A percentile compares a stretch with the other conserved stretches of the same genome.
Conservation (phyloP, 257 asterid genomes). For the Plantago elongata region DNA sequence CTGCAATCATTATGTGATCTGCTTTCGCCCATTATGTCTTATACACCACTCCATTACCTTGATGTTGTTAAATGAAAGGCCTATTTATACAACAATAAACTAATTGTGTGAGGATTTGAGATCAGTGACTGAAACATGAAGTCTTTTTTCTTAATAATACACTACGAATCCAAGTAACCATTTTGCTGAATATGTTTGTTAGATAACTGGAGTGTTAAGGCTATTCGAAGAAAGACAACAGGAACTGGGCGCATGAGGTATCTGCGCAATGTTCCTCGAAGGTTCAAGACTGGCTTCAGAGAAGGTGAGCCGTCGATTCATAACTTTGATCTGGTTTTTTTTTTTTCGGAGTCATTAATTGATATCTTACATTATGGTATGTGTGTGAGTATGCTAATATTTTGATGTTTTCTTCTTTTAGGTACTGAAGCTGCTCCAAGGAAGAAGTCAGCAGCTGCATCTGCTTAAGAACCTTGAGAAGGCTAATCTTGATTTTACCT, state of each 20-base stretch:
- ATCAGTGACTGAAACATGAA: too few relatives aligned
- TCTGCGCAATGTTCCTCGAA: constrained; percentile 61
- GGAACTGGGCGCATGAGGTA: constrained; percentile 90
- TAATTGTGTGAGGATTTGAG: too few relatives aligned
- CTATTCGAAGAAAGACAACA: constrained; percentile 58
- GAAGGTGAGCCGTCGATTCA: constrained; percentile 35
- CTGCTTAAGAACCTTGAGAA: constrained; percentile 38
- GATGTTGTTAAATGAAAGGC: too few relatives aligned
- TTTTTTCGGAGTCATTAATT: not conserved
- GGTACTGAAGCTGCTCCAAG: constrained; percentile 95
- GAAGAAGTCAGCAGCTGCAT: constrained; percentile 67
- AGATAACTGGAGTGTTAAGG: constrained; percentile 8
- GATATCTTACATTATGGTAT: not conserved
- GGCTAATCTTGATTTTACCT: constrained; percentile 23
- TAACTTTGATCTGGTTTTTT: not conserved
- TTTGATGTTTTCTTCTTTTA: constrained; percentile 20
- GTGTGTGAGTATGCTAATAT: not conserved
- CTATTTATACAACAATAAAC: too few relatives aligned
- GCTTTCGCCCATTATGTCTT: too few relatives aligned
- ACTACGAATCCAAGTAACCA: too few relatives aligned
- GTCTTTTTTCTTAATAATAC: too few relatives aligned
- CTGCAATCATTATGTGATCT: too few relatives aligned
- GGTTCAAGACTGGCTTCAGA: constrained; percentile 79
- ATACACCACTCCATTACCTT: too few relatives aligned
- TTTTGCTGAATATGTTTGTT: not conserved